A percentile compares a stretch with the other conserved stretches of the same genome.
Conservation (phyloP, 176 grass and related monocot species). For the Bothriochloa decipiens region DNA sequence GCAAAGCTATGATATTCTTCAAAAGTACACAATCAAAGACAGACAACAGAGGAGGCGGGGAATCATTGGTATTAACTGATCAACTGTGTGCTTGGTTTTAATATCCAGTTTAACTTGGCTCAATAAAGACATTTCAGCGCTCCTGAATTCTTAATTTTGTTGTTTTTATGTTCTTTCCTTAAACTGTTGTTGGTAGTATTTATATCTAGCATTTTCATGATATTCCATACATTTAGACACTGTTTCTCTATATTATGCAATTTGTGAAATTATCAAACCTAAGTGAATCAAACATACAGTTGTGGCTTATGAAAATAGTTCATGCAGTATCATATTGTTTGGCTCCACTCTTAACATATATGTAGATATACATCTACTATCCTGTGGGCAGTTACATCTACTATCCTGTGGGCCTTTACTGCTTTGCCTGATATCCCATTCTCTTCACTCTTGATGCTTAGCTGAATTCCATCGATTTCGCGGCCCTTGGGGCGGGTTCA, state of each 20-base stretch:
- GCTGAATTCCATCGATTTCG: constrained; percentile 85
- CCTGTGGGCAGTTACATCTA: too few species aligned
- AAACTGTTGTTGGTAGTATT: constrained; percentile 13
- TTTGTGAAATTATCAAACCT: neutral
- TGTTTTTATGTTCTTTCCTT: neutral
- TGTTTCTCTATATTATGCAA: neutral
- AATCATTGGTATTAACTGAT: constrained; percentile 65
- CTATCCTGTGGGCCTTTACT: neutral
- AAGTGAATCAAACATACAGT: neutral
- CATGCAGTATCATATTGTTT: neutral
- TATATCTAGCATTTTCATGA: neutral
- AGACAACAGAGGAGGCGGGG: constrained; percentile 44
- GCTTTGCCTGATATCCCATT: constrained; percentile 18
- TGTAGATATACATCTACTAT: neutral
- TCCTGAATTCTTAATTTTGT: neutral
- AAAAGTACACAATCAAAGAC: constrained; percentile 57
- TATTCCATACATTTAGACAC: neutral
- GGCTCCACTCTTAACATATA: neutral
- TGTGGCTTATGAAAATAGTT: neutral
- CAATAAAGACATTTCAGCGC: constrained; percentile 3
- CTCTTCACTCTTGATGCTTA: constrained; percentile 26
- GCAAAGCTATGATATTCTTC: constrained; percentile 58
- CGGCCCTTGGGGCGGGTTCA: constrained; percentile 79
- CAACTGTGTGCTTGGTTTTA: constrained; percentile 2
- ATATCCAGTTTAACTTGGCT: neutral